Base-by-base conservation (phyloP, 257 asterid species). In the Dorcoceras hygrometricum region DNA sequence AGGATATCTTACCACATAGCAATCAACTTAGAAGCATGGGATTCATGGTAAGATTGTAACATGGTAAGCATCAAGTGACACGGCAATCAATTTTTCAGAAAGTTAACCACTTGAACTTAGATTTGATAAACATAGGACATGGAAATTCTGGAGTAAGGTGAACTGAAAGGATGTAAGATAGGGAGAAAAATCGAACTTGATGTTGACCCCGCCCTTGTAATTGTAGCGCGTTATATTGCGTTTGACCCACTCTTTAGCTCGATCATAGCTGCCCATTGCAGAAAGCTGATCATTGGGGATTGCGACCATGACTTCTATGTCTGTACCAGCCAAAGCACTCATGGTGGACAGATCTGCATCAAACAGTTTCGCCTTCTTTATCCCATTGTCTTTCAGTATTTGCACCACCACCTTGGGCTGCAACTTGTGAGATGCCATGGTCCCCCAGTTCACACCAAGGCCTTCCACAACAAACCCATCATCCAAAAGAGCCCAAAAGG, bases 401-500 rank as follows among this genome's bases (percentile, higher is more conserved):
- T 86, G 85, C 61, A 86, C 94, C 75, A 88, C 94, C 34, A 53
- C 80, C 26, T 79, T 80, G 3, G 96, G 87, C 25, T 85, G 86
- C 80, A 88, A 63, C 74, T 77, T 79, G 81, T 88, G 92, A 14
- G 71, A 63, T 1, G 96, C 94, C 96, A 86, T 86, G 3, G 96
- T 88, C 0, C 95, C 95, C 92, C 92, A 87, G 72, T 88, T 88
- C 77, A 86, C 90, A 18, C 96, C 96, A 1, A 88, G 76, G 62
- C 95, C 75, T 58, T 76, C 82, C 32, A 62, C 88, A 20, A 28
- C 28, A n/a, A 64, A 62, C 12, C 62, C 61, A 48, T 61, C 29
- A 6, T 63, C 31, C 50, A n/a, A 57, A 28, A 55, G 12, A 0
- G 56, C 63, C 61, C 39, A 54, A 43, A 43, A 43, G 59, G 65